These are phyloP conservation scores for Rhamnella rubrinervis DNA, from an alignment of 331 rosid species.

Conservation along the genomic window DNA sequence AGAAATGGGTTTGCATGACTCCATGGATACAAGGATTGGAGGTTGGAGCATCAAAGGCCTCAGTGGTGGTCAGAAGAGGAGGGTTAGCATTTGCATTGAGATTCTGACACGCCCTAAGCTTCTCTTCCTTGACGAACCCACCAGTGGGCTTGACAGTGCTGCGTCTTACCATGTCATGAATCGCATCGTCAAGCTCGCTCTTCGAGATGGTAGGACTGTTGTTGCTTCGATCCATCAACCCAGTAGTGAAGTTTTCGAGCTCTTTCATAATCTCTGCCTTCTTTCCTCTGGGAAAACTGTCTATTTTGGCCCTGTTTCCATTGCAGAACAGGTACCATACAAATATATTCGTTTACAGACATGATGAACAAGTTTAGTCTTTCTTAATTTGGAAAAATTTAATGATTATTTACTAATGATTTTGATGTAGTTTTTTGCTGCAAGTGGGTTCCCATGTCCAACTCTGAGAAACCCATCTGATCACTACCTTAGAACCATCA, in stretches of 20 bases:
- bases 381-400: neutral
- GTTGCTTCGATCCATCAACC: conserved; percentile 54
- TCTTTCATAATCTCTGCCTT: conserved; percentile 46
- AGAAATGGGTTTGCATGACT: conserved; percentile 57
- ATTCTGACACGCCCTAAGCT: conserved; percentile 48
- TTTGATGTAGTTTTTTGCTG: conserved; percentile 31
- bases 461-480: conserved; percentile 38
- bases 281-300: conserved; percentile 53
- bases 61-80: conserved; percentile 56
- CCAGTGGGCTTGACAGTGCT: conserved; percentile 68
- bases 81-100: conserved; percentile 67
- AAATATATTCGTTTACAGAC: too few species aligned
- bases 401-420: neutral
- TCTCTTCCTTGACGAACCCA: conserved; percentile 73
- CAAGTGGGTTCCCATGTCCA: conserved; percentile 39
- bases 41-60: conserved; percentile 52
- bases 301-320: conserved; percentile 49
- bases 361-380: neutral
- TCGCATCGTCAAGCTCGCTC: conserved; percentile 20
- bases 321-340: conserved; percentile 22
- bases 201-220: conserved; percentile 17
- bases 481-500: conserved; percentile 40
- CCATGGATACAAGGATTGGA: conserved; percentile 49
- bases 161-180: conserved; percentile 52
- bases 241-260: conserved; percentile 34